Percentiles rank a stretch among this genome's conserved stretches.
Conservation (phyloP, 371 early-diverging fungal genomes). For the Rhizopus stolonifer region DNA sequence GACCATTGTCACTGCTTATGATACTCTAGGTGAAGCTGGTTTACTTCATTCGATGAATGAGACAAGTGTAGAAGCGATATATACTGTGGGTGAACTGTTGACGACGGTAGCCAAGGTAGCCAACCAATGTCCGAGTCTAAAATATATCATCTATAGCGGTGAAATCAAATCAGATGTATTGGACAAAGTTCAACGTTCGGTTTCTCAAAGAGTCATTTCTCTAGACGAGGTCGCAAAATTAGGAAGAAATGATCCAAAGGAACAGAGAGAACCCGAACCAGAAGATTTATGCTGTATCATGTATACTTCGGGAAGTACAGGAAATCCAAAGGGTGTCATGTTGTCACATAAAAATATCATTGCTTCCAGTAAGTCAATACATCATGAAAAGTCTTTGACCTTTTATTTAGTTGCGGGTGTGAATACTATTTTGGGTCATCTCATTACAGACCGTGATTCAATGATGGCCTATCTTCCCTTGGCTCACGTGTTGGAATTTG, state of each 20-base stretch:
- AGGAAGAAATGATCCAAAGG: constrained; percentile 65
- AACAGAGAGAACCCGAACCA: constrained; percentile 63
- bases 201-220: constrained; percentile 22
- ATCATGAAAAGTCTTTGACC: constrained; percentile 1
- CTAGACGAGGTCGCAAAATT: constrained; percentile 60
- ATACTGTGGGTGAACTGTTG: constrained; percentile 82
- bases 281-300: constrained; percentile 90
- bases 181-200: constrained; percentile 34
- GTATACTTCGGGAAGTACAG: constrained; percentile 96
- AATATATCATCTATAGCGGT: constrained; percentile 76
- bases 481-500: constrained; percentile 90
- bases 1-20: constrained; percentile 85
- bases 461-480: constrained; percentile 93
- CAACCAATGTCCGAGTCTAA: constrained; percentile 63
- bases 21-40: constrained; percentile 88
- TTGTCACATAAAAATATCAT: constrained; percentile 87
- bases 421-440: constrained; percentile 48
- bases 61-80: constrained; percentile 74
- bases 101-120: constrained; percentile 67
- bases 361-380: constrained; percentile 50
- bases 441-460: constrained; percentile 52
- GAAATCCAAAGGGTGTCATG: constrained; percentile 89
- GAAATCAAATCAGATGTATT: constrained; percentile 53
- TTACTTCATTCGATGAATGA: constrained; percentile 85
- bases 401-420: constrained; percentile 58